Conservation (phyloP, 2,329 filamentous ascomycete species). For the Neofusicoccum sp. region DNA sequence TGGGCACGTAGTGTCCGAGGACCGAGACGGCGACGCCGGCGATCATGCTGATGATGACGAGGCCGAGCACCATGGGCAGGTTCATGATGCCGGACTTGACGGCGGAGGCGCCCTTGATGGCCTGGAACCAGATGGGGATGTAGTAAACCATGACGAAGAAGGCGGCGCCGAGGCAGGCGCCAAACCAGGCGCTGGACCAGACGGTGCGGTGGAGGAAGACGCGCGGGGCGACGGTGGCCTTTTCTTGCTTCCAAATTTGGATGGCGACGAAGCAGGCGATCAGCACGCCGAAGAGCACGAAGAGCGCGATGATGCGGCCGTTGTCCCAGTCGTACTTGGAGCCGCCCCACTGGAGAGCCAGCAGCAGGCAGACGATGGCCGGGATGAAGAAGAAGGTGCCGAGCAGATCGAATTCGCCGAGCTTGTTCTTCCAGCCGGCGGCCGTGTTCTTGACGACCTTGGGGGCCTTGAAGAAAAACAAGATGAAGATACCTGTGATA, state of each 20-base stretch:
- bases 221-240: constrained; percentile 42
- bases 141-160: constrained; percentile 52
- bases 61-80: constrained; percentile 49
- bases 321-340: constrained; percentile 50
- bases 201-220: constrained; percentile 51
- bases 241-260: constrained; percentile 48
- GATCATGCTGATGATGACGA: constrained; percentile 48
- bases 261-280: constrained; percentile 45
- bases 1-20: constrained; percentile 54
- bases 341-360: constrained; percentile 56
- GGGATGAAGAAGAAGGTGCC: constrained; percentile 49
- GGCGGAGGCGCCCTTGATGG: constrained; percentile 50
- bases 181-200: constrained; percentile 45
- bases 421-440: constrained; percentile 39
- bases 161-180: constrained; percentile 44
- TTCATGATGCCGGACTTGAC: constrained; percentile 53
- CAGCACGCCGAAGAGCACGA: constrained; percentile 50
- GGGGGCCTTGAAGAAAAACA: constrained; percentile 41
- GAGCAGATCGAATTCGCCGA: constrained; percentile 51
- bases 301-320: constrained; percentile 49
- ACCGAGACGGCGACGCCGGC: constrained; percentile 42
- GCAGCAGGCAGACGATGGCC: constrained; percentile 51
- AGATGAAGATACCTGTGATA: constrained; percentile 45
- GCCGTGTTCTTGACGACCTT: constrained; percentile 37
- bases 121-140: constrained; percentile 52